phyloP scores from a whole-genome alignment of 306 rosid genomes.

The Lathyrus aphaca region DNA sequence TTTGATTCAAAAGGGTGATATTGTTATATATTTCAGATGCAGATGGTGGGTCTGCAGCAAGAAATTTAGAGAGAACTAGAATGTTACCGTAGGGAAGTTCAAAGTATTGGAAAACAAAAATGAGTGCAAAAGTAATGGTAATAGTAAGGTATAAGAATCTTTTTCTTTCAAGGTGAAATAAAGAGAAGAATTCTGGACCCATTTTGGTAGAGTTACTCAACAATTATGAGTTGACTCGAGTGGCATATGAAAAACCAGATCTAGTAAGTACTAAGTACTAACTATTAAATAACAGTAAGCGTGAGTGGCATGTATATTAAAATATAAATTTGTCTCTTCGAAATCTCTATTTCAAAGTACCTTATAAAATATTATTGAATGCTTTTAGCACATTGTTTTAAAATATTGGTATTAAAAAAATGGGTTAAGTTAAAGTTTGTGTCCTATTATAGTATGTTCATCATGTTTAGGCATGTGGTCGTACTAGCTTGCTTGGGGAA shows the following conservation, averaged over 20 bases:
- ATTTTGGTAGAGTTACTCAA: conserved; percentile 46
- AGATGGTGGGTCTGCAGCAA: conserved; percentile 38
- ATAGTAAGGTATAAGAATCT: conserved; percentile 58
- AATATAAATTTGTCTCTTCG: too few relatives aligned
- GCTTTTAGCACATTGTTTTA: too few relatives aligned
- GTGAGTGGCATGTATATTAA: too few relatives aligned
- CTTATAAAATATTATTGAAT: too few relatives aligned
- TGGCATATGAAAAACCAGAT: conserved; percentile 42
- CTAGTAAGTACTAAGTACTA: conserved; percentile 35
- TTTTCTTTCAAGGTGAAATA: conserved; percentile 52
- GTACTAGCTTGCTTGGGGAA: too few relatives aligned
- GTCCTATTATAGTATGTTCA: too few relatives aligned
- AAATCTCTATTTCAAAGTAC: too few relatives aligned
- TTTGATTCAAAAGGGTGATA: conserved; percentile 31
- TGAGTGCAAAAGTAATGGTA: conserved; percentile 54
- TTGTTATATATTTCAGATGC: conserved; percentile 33
- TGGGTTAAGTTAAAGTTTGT: too few relatives aligned
- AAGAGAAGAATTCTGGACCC: conserved; percentile 54
- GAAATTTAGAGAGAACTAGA: conserved; percentile 35
- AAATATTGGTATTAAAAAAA: too few relatives aligned
- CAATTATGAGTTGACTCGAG: background rate
- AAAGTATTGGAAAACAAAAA: conserved; percentile 56
- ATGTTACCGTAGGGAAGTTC: conserved; percentile 54
- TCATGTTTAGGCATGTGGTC: too few relatives aligned
- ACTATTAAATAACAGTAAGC: background rate